Base-by-base conservation (phyloP, 2,329 filamentous ascomycete species). In the Penicillium vulpinum region DNA sequence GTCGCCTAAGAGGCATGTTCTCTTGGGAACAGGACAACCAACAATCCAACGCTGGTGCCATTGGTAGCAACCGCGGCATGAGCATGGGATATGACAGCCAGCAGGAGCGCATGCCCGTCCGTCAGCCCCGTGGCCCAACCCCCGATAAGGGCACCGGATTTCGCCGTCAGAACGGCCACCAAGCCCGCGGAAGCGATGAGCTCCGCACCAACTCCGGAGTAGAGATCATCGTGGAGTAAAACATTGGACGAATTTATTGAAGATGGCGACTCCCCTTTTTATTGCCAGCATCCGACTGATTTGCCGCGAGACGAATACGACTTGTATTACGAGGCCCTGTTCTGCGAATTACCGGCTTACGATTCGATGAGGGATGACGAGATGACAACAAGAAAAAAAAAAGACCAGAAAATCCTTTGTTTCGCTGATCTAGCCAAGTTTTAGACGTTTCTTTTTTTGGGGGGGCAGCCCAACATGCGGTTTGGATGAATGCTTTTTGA, bases 51-150 rank as follows among this genome's bases (percentile, higher is more conserved):
- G 73, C 83, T 55, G 85, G 83, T 26, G 82, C 85, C 36, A 87
- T 88, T 66, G 85, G 85, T 58, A 85, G 85, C 70, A 85, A 87
- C 74, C 80, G 85, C 60, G 80, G 83, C 38, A 84, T 87, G 71
- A 84, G 83, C 71, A 80, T 81, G 58, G 76, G 75, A 65, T 84
- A 87, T 64, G 80, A 81, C 62, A 79, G 82, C 59, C 78, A 78
- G 58, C 78, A 80, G 61, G 80, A 81, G 63, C 78, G 81, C 57
- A 76, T 82, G 65, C 85, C 85, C 59, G 79, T 85, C 65, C 79
- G 85, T 62, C 85, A 87, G 70, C 84, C 85, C 62, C 81, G 84
- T 67, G 85, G 85, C 44, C 85, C 85, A 28, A 76, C 83, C 33
- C 81, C 82, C 41, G 85, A 86, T 66, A 83, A 84, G 61, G 83